Evolutionary conservation across 805 yeast species (phyloP), one percentile per base, ranked within the genome.

Genomic region (Myxozyma neglecta): DNA sequence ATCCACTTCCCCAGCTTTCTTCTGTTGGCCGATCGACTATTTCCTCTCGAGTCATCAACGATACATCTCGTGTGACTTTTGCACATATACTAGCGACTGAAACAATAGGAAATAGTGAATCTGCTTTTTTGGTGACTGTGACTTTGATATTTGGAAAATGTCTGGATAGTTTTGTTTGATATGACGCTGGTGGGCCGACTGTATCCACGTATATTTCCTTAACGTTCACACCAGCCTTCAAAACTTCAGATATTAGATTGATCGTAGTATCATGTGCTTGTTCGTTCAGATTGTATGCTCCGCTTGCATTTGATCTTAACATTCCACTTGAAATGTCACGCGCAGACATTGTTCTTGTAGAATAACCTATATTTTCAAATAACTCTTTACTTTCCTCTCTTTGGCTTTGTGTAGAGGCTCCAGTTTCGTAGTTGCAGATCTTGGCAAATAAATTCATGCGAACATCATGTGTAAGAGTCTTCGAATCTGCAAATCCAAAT

Each of bases 201-300:
- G 99, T 94, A 73, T 94, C 99, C 5, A 94, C 92, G 73, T 82
- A 94, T 0, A 92, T 82, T 71, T 90, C 90, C 34, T 78, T 80
- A 6, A 94, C 71, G 44, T 83, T 81, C 6, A 89, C 86, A 0
- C 89, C 88, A 40, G 77, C 75, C 36, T 80, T 82, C 4, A 89
- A 43, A 0, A 89, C 86, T 10, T 81, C 83, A 63, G 81, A 82
- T 44, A 94, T 90, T 62, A 94, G 76, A 14, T 78, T 84, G 71
- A 92, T 92, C 0, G 99, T 94, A 0, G 96, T 86, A 70, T 91
- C 96, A 71, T 94, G 98, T 0, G 99, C 99, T 74, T 94, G 99
- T 68, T 88, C 96, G 72, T 96, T 94, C 72, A 94, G 78, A 71
- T 93, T 93, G 70, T 85, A 84, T 10, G 82, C 78, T 0, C 85